Evolutionary conservation across 441 rosid species (phyloP).

Genomic region (Hura crepitans): DNA sequence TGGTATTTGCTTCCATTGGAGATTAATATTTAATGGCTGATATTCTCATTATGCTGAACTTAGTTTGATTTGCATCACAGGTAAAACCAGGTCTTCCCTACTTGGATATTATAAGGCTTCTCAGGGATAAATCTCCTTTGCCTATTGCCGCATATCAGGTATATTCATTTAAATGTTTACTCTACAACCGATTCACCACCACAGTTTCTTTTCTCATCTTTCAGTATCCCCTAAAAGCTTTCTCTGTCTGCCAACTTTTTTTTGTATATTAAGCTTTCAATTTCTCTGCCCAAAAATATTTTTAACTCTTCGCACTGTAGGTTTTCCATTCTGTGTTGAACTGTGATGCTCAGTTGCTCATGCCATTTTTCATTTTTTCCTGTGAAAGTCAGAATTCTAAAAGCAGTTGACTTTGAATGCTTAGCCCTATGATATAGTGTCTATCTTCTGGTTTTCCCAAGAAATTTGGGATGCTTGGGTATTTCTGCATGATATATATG

Average conservation of each 20-base stretch:
- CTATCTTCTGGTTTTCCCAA: background rate
- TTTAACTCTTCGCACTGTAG: background rate
- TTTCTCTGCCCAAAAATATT: background rate
- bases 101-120: constrained; percentile 88
- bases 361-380: background rate
- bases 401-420: background rate
- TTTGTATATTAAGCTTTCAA: background rate
- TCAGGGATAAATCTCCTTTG: constrained; percentile 68
- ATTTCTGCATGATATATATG: background rate
- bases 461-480: background rate
- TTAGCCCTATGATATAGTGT: background rate
- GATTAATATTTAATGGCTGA: constrained; percentile 14
- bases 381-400: background rate
- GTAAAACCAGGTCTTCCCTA: constrained; percentile 98
- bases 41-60: constrained; percentile 18
- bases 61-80: constrained; percentile 35
- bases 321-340: background rate
- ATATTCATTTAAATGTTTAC: background rate
- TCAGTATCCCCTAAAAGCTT: background rate
- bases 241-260: background rate
- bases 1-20: constrained; percentile 22
- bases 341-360: constrained; percentile 4
- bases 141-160: constrained; percentile 98
- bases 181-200: background rate
- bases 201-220: background rate